Evolutionary conservation across 2,329 filamentous ascomycete genomes (phyloP).

Genomic region (Penicillium brevicompactum): DNA sequence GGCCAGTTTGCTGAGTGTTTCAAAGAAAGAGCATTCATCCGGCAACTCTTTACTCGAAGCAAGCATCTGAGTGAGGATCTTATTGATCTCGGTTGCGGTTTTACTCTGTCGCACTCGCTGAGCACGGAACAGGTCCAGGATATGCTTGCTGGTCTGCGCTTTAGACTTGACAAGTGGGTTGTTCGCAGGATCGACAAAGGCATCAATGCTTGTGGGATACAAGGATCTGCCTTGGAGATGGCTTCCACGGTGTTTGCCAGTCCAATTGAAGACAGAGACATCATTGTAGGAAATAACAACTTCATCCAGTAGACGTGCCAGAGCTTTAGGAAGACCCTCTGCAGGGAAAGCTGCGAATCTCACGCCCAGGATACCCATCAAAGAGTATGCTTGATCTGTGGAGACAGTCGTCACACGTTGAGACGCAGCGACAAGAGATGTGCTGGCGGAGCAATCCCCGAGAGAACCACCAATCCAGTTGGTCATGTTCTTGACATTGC

Average conservation of each 20-base stretch:
- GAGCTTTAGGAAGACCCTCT: constrained; percentile 18
- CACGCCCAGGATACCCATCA: constrained; percentile 23
- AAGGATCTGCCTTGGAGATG: constrained; percentile 9
- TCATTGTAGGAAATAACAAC: constrained; percentile 19
- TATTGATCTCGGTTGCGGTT: background rate
- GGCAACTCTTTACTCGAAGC: background rate
- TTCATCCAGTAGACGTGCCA: constrained; percentile 17
- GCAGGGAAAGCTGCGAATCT: constrained; percentile 19
- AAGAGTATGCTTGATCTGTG: constrained; percentile 20
- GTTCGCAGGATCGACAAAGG: constrained; percentile 2
- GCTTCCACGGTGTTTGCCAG: constrained; percentile 11
- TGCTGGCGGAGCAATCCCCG: constrained; percentile 8
- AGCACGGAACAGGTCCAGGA: background rate
- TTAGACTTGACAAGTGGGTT: background rate
- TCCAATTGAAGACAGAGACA: constrained; percentile 19
- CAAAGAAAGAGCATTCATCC: background rate
- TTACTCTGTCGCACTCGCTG: background rate
- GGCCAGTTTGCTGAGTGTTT: background rate
- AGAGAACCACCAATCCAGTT: background rate
- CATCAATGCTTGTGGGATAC: constrained; percentile 9
- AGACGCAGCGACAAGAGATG: constrained; percentile 12
- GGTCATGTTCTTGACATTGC: background rate
- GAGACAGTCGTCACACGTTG: constrained; percentile 13
- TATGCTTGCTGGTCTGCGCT: background rate
- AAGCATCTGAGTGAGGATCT: background rate